Conservation (phyloP, 176 grass and related monocot species). For the barley (Hordeum vulgare) region DNA sequence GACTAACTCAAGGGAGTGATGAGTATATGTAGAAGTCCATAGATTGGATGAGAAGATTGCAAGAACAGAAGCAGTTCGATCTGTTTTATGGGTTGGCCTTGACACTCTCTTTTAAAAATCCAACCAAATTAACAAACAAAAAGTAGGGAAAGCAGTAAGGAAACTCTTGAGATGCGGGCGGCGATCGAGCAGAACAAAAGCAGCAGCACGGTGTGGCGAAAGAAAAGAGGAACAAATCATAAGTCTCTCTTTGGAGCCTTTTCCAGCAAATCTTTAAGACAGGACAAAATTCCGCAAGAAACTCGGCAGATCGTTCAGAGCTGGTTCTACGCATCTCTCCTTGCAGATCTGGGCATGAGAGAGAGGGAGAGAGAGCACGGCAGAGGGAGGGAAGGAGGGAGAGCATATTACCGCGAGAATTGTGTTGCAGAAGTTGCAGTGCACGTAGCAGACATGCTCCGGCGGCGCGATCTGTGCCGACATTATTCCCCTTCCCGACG, state of each 20-base stretch:
- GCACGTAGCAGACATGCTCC: conserved; percentile 61
- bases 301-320: neutral
- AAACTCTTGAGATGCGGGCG: neutral
- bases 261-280: neutral
- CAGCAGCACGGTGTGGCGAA: neutral
- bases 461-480: conserved; percentile 36
- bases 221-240: neutral
- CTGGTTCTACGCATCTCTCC: neutral
- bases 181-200: neutral
- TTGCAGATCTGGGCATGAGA: conserved; percentile 18
- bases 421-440: conserved; percentile 77
- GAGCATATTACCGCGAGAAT: conserved; percentile 47
- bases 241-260: neutral
- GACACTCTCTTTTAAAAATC: neutral
- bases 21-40: neutral
- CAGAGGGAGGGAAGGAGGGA: neutral
- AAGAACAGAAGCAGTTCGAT: neutral
- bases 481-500: conserved; percentile 23
- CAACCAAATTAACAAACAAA: neutral
- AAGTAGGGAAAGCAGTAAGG: neutral
- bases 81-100: neutral
- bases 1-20: neutral
- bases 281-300: neutral
- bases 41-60: conserved; percentile 17
- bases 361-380: neutral